Evolutionary conservation across 2,329 filamentous ascomycete genomes (phyloP).

Genomic region (Didymellaceae sp.): DNA sequence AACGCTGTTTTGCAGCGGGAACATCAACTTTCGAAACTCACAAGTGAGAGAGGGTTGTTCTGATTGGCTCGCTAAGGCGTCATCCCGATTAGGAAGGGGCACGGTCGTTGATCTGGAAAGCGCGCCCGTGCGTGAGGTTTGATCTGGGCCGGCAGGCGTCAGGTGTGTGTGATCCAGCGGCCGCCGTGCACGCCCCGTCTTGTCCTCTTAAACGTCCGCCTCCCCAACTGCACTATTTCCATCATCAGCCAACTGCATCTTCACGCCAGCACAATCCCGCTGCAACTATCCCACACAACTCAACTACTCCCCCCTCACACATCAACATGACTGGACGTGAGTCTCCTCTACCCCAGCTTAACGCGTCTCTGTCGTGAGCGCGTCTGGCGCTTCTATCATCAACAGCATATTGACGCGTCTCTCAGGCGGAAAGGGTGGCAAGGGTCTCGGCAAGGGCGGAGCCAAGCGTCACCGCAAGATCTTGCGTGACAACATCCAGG

Average conservation of each 20-base stretch:
- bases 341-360: conserved; percentile 23
- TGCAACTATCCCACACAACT: conserved; percentile 26
- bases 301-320: conserved; percentile 26
- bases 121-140: conserved; percentile 39
- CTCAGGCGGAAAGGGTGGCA: conserved; percentile 61
- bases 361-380: conserved; percentile 16
- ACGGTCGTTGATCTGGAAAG: conserved; percentile 43
- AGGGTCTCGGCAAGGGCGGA: conserved; percentile 62
- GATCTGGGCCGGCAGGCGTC: conserved; percentile 37
- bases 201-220: conserved; percentile 35
- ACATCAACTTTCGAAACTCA: conserved; percentile 31
- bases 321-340: conserved; percentile 61
- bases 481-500: conserved; percentile 62
- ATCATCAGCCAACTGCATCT: conserved; percentile 28
- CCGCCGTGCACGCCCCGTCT: conserved; percentile 28
- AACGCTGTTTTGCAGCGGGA: conserved; percentile 33
- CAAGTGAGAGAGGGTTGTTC: conserved; percentile 16
- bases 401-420: conserved; percentile 41
- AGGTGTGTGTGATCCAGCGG: conserved; percentile 38
- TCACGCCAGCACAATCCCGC: conserved; percentile 23
- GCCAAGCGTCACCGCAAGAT: conserved; percentile 64
- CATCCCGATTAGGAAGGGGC: conserved; percentile 33
- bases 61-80: conserved; percentile 37
- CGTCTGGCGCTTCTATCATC: conserved; percentile 43
- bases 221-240: conserved; percentile 23